Conservation (phyloP, 441 rosid species). For the Pelargonium australe region DNA sequence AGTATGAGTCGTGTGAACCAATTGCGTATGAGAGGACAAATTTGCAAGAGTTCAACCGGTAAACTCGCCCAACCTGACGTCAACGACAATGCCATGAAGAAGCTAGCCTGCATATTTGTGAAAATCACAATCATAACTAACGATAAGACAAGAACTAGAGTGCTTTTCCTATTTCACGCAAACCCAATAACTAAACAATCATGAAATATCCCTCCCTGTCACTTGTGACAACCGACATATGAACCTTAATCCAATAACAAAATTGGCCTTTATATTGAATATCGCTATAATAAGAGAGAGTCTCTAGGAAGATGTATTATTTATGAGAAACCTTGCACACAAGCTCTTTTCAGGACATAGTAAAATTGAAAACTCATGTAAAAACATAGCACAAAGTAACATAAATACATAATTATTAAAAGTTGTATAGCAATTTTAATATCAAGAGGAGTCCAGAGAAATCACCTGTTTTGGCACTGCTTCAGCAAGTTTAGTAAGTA, state of each 20-base stretch:
- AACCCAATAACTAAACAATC: background rate
- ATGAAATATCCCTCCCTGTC: background rate
- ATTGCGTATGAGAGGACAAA: constrained; percentile 52
- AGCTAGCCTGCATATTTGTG: constrained; percentile 61
- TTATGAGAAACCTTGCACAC: background rate
- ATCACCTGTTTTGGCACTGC: constrained; percentile 76
- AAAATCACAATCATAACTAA: constrained; percentile 11
- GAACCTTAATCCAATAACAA: background rate
- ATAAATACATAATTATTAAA: background rate
- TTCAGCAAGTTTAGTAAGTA: constrained; percentile 65
- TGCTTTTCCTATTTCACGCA: background rate
- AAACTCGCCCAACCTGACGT: constrained; percentile 96
- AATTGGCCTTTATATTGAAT: background rate
- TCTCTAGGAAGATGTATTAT: background rate
- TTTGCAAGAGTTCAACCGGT: constrained; percentile 72
- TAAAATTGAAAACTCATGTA: background rate
- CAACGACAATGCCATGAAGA: constrained; percentile 85
- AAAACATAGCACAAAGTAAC: background rate
- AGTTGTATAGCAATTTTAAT: background rate
- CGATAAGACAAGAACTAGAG: background rate
- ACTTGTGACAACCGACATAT: background rate
- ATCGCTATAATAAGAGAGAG: background rate
- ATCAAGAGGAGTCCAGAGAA: constrained; percentile 16
- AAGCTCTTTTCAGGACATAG: background rate
- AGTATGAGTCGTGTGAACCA: constrained; percentile 34